Evolutionary conservation across 1,284 basidiomycete genomes (phyloP).

Genomic region (Pyrrhoderma noxium): DNA sequence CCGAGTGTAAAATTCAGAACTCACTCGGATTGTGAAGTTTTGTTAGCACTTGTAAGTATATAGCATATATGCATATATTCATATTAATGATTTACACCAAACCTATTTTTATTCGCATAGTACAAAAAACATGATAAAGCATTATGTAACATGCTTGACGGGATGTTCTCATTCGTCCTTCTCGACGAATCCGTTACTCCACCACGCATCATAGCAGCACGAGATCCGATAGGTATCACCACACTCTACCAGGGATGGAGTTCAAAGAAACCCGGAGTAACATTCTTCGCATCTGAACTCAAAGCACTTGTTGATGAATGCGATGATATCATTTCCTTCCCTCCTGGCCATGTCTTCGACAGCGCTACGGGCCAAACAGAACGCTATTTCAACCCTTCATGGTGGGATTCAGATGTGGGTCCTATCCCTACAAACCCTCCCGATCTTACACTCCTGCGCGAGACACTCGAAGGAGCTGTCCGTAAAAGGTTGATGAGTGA

Average conservation of each 20-base stretch:
- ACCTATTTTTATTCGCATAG: slow-evolving; percentile 42
- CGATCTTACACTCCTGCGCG: slow-evolving; percentile 69
- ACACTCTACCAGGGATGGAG: slow-evolving; percentile 96
- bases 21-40: slow-evolving; percentile 97
- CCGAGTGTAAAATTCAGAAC: slow-evolving; percentile 83
- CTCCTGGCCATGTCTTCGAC: slow-evolving; percentile 94
- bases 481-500: slow-evolving; percentile 97
- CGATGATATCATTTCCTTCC: slow-evolving; percentile 93
- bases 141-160: slow-evolving; percentile 81
- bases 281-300: slow-evolving; percentile 95
- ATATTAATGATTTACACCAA: slow-evolving; percentile 9
- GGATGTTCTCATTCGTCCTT: slow-evolving; percentile 98
- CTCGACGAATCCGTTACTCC: slow-evolving; percentile 90
- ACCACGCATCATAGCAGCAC: slow-evolving; percentile 87
- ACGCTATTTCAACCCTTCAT: slow-evolving; percentile 80
- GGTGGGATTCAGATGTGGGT: slow-evolving; percentile 65
- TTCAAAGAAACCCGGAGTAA: slow-evolving; percentile 76
- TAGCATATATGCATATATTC: background rate
- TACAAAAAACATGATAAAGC: slow-evolving; percentile 78
- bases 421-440: slow-evolving; percentile 57
- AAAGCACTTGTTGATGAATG: slow-evolving; percentile 92
- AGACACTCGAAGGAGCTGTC: slow-evolving; percentile 87
- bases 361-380: slow-evolving; percentile 69
- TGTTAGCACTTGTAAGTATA: slow-evolving; percentile 76
- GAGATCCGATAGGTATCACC: slow-evolving; percentile 97